Percentiles rank a stretch among this genome's conserved stretches.
Evolutionary conservation across 202 grass and related monocot genomes (phyloP).

Genomic region (Miscanthus sacchariflorus): DNA sequence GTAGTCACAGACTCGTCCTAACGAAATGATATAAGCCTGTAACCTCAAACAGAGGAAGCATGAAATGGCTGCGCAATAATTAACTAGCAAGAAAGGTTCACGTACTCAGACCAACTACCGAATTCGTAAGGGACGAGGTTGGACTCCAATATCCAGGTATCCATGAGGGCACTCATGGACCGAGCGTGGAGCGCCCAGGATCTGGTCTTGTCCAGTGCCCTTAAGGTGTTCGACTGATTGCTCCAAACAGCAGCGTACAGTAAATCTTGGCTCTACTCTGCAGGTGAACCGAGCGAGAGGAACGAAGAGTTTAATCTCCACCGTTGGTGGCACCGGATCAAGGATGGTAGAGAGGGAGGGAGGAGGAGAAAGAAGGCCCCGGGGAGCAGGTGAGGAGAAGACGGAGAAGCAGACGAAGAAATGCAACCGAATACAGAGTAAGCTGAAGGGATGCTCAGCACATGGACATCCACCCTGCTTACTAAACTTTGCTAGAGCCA

Average conservation of each 20-base stretch:
- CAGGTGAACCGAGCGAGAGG: neutral
- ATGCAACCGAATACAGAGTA: too few relatives aligned
- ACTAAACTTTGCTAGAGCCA: too few relatives aligned
- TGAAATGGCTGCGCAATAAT: neutral
- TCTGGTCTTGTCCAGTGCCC: neutral
- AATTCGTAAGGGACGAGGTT: neutral
- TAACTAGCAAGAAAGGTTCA: neutral
- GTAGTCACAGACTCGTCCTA: neutral
- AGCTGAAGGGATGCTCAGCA: too few relatives aligned
- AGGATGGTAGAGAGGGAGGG: neutral
- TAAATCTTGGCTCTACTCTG: neutral
- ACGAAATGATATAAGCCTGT: neutral
- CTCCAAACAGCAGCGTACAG: neutral
- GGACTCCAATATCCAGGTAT: too few relatives aligned
- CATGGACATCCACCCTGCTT: too few relatives aligned
- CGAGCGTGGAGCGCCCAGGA: neutral
- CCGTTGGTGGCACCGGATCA: neutral
- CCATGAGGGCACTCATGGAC: neutral
- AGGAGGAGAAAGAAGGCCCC: neutral
- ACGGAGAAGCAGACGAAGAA: neutral
- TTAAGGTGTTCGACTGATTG: slow-evolving; percentile 5
- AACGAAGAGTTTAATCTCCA: too few relatives aligned
- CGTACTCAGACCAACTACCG: neutral
- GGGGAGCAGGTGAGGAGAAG: neutral
- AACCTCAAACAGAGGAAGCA: too few relatives aligned